Evolutionary conservation across 495 filamentous ascomycete genomes (phyloP), one percentile per base, ranked within the genome.

Genomic region (Penicillium simplicissimum): DNA sequence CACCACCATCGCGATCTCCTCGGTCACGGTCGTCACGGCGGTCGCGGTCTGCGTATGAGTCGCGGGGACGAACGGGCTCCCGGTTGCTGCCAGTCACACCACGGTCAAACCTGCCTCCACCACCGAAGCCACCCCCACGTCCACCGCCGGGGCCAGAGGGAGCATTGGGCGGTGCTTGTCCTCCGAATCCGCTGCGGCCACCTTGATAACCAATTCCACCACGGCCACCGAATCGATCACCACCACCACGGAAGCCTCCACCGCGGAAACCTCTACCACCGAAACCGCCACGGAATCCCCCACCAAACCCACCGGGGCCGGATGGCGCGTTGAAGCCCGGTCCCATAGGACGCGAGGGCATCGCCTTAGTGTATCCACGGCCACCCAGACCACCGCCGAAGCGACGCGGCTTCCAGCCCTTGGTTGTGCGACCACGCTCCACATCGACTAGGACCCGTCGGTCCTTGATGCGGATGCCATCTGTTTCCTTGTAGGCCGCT

Each of bases 391-490:
- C 96, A 66, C 95, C 95, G 57, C 94, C 95, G 45, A 94, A 89
- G 37, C 95, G 91, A 55, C 90, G 87, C 57, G 95, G 95, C 71
- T 90, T 91, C 95, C 95, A 98, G 49, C 90, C 93, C 68, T 90
- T 90, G 48, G 96, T 92, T 37, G 95, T 97, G 58, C 95, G 89
- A 63, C 95, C 96, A 71, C 96, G 89, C 75, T 98, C 95, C 52
- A 97, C 94, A 75, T 98, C 95, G 59, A 98, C 93, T 70, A 96
- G 84, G 62, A 97, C 90, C 55, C 89, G 87, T 65, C 95, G 87
- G 66, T 93, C 93, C 73, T 90, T 96, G 79, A 98, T 96, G 45
- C 89, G 87, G 60, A 96, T 90, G 66, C 91, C 91, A 84, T 97
- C 95, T 73, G 87, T 90, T 72, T 90, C 89, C 76, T 92, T 92